Evolutionary conservation across 2,329 filamentous ascomycete genomes (phyloP), one percentile per base, ranked within the genome.

Genomic region (Diaporthe nobilis): DNA sequence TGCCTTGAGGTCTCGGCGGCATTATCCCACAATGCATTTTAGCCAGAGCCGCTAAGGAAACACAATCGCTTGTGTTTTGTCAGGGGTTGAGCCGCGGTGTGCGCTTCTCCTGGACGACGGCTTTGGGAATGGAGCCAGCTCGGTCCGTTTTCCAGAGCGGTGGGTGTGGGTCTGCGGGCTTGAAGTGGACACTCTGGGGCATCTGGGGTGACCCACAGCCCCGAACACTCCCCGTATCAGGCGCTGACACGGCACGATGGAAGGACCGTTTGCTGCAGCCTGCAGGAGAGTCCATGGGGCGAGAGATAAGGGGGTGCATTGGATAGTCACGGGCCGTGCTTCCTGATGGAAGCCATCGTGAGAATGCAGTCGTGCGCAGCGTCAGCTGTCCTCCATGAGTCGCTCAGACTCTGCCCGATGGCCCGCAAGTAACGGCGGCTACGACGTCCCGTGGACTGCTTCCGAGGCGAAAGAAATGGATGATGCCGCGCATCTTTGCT

Each of bases 161-260:
- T 71, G 70, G 73, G 75, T 73, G 73, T 75, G 75, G 73, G 70
- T 75, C 74, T 58, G 73, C 63, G 73, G 75, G 65, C 63, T 61
- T 53, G 20, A 53, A 44, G 70, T 75, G 73, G 71, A 73, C 37
- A 73, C 34, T 65, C 37, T 55, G 61, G 58, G 71, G 73, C 55
- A 53, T 60, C 70, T 71, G 73, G 75, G 73, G 71, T 51, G 71
- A 49, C 61, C 70, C 70, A 74, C 68, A 75, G 73, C 44, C 61
- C 73, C 70, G 65, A 68, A 63, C 49, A 55, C 65, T n/a, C 53
- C 55, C 73, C 73, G 60, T 75, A 77, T 73, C 70, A 75, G 55
- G 47, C 60, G 47, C 42, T 70, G 73, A 67, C 68, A 75, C 73
- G 73, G 75, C 60, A 57, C 37, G 61, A 42, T 37, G 44, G 61